Evolutionary conservation across 1,139 yeast genomes (phyloP).

Genomic region (Suhomyces wounanorum): DNA sequence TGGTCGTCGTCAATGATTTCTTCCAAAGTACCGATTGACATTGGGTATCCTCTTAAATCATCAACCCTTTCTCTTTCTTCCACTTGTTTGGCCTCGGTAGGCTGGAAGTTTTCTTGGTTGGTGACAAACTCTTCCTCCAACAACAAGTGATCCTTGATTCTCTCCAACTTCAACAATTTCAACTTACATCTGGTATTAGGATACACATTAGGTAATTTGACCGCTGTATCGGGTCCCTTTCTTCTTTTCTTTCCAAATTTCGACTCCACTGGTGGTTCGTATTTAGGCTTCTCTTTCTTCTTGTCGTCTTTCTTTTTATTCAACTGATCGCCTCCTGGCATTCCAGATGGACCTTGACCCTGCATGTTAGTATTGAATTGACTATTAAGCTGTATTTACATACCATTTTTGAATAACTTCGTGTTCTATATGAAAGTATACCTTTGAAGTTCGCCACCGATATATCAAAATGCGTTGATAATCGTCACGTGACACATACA

Average conservation of each 20-base stretch:
- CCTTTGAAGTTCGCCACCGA: slow-evolving; percentile 11
- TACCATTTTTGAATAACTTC: slow-evolving; percentile 11
- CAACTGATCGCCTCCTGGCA: slow-evolving; percentile 57
- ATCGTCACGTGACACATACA: slow-evolving; percentile 9
- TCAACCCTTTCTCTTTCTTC: slow-evolving; percentile 96
- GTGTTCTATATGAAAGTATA: not conserved
- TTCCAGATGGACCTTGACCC: slow-evolving; percentile 86
- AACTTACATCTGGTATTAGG: slow-evolving; percentile 95
- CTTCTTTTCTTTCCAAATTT: slow-evolving; percentile 88
- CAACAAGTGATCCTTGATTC: slow-evolving; percentile 93
- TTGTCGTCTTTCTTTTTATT: slow-evolving; percentile 75
- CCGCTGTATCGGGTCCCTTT: slow-evolving; percentile 88
- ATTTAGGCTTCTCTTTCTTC: slow-evolving; percentile 87
- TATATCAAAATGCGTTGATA: slow-evolving; percentile 9
- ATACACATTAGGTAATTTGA: slow-evolving; percentile 79
- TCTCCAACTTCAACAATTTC: slow-evolving; percentile 86
- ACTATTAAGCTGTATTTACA: slow-evolving; percentile 1
- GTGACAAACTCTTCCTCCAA: slow-evolving; percentile 96
- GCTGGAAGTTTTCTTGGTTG: slow-evolving; percentile 91
- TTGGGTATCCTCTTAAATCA: slow-evolving; percentile 94
- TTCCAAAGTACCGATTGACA: slow-evolving; percentile 95
- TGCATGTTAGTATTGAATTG: slow-evolving; percentile 18
- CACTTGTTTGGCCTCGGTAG: slow-evolving; percentile 94
- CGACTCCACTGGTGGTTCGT: slow-evolving; percentile 97
- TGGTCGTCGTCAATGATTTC: slow-evolving; percentile 98